These are phyloP conservation scores for Neckera pumila DNA, from an alignment of 225 moss, liverwort and hornwort species.

Conservation along the genomic window DNA sequence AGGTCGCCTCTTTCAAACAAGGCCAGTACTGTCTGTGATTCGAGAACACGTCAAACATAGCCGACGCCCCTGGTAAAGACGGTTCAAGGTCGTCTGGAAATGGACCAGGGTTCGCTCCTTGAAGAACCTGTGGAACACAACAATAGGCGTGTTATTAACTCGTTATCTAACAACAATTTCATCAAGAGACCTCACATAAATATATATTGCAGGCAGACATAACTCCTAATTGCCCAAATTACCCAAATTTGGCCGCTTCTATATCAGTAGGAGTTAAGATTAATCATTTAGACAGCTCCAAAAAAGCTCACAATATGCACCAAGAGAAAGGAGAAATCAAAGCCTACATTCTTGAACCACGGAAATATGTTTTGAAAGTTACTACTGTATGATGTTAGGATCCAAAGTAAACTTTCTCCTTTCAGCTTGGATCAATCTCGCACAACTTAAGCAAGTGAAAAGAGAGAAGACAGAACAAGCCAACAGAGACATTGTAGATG, in stretches of 20 bases:
- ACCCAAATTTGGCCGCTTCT: background rate
- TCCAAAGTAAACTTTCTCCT: background rate
- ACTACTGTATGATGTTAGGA: background rate
- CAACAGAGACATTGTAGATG: background rate
- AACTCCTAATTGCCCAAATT: background rate
- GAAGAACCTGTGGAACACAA: slow-evolving; percentile 50
- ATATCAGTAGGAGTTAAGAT: background rate
- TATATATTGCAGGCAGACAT: background rate
- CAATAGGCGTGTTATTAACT: background rate
- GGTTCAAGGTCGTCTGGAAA: slow-evolving; percentile 53
- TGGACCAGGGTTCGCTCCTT: slow-evolving; percentile 57
- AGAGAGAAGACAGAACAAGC: background rate
- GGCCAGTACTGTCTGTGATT: slow-evolving; percentile 68
- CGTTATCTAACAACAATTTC: background rate
- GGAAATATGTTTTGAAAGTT: background rate
- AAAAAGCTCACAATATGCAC: background rate
- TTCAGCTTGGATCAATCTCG: background rate
- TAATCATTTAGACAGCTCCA: background rate
- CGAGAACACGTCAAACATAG: slow-evolving; percentile 67
- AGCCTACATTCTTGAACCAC: background rate
- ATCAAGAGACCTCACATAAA: background rate
- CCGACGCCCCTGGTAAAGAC: slow-evolving; percentile 52
- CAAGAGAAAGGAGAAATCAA: background rate
- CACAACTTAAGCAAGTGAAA: background rate
- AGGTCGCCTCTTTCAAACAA: slow-evolving; percentile 50